These are phyloP conservation scores for Thoreauomyces humboldtii DNA, from an alignment of 192 early-diverging fungal species.

Conservation along the genomic window DNA sequence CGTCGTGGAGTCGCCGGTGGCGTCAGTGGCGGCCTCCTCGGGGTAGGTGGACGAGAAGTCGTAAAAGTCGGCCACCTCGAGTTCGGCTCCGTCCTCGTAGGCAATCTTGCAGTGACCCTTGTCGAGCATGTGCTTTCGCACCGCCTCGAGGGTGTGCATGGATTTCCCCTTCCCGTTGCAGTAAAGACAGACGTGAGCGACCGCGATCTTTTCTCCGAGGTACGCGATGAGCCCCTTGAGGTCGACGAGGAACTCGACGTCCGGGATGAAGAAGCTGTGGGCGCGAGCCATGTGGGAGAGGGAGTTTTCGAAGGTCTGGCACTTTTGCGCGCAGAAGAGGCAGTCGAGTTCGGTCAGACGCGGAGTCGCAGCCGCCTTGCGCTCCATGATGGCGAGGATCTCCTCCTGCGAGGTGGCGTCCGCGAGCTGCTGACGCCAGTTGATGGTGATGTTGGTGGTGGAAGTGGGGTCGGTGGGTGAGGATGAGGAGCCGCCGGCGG, in stretches of 20 bases:
- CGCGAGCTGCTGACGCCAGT: constrained; percentile 44
- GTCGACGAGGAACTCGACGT: constrained; percentile 90
- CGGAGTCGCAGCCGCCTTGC: constrained; percentile 71
- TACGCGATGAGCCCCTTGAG: constrained; percentile 85
- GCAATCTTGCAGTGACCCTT: constrained; percentile 96
- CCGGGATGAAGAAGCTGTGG: constrained; percentile 96
- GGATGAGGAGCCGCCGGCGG: constrained; percentile 7
- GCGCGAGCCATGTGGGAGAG: constrained; percentile 87
- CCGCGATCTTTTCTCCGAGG: constrained; percentile 89
- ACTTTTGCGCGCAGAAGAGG: constrained; percentile 79
- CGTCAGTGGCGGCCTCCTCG: constrained; percentile 51
- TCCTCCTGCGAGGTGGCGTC: constrained; percentile 62
- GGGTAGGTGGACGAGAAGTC: constrained; percentile 90
- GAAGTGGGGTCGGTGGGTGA: neutral
- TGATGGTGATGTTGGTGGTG: constrained; percentile 12
- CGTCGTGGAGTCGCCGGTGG: constrained; percentile 39
- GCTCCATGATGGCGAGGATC: constrained; percentile 69
- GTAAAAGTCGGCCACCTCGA: constrained; percentile 94
- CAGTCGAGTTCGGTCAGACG: constrained; percentile 76
- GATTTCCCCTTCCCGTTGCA: constrained; percentile 90
- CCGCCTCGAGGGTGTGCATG: constrained; percentile 81
- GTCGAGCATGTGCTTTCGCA: constrained; percentile 91
- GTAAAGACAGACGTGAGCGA: constrained; percentile 93
- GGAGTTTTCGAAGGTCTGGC: constrained; percentile 55
- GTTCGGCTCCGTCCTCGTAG: constrained; percentile 90